Percentiles rank a stretch among this genome's conserved stretches.
phyloP scores from a whole-genome alignment of 352 stramenopile genomes.

The Nothophytophthora sp. region DNA sequence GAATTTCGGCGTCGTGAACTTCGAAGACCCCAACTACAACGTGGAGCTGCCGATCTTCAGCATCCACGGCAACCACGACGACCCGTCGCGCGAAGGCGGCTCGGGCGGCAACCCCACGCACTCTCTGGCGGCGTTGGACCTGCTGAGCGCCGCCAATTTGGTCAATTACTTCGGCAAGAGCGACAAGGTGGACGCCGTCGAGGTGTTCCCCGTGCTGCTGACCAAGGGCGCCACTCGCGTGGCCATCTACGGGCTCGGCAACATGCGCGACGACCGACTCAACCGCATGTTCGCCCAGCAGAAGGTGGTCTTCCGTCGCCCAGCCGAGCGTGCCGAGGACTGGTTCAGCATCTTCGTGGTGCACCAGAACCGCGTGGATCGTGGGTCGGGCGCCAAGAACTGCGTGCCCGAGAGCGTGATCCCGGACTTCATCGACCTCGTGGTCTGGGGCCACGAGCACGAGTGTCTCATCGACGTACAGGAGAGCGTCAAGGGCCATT shows the following conservation, averaged over 20 bases:
- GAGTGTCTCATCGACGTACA: conserved; percentile 95
- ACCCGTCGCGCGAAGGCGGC: conserved; percentile 94
- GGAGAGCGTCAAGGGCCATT: conserved; percentile 95
- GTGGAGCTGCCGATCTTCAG: conserved; percentile 97
- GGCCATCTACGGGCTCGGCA: conserved; percentile 98
- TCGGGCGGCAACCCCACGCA: conserved; percentile 37
- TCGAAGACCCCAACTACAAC: conserved; percentile 96
- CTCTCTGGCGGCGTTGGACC: conserved; percentile 94
- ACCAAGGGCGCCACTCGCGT: conserved; percentile 95
- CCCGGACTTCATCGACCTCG: conserved; percentile 98
- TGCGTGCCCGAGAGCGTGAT: conserved; percentile 98
- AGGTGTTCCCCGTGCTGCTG: conserved; percentile 96
- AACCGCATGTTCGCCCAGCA: conserved; percentile 97
- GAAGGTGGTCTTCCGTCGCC: conserved; percentile 94
- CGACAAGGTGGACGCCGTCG: conserved; percentile 92
- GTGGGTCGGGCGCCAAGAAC: conserved; percentile 93
- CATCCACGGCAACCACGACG: conserved; percentile 99
- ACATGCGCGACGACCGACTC: conserved; percentile 98
- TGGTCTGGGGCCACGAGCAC: conserved; percentile 98
- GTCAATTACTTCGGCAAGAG: conserved; percentile 99
- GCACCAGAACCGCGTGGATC: conserved; percentile 98
- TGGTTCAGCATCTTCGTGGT: conserved; percentile 99
- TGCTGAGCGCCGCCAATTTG: conserved; percentile 95
- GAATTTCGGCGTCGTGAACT: conserved; percentile 94
- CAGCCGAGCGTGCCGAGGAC: conserved; percentile 61